Percentiles rank a stretch among this genome's conserved stretches.
Conservation (phyloP, 768 basidiomycete species). For the Pleurotus giganteus region DNA sequence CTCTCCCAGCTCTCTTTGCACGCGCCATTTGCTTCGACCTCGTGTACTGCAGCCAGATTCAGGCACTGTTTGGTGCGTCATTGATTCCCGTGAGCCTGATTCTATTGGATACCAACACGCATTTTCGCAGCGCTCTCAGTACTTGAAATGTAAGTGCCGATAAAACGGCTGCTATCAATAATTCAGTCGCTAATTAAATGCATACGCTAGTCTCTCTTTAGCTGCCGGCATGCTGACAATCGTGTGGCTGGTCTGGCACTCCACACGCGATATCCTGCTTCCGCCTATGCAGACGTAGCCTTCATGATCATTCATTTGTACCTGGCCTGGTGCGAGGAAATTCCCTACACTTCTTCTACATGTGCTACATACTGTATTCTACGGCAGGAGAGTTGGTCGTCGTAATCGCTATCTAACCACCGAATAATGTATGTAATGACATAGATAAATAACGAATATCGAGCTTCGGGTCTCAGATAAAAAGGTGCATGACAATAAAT, state of each 20-base stretch:
- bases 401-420: background rate
- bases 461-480: too few species aligned
- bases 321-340: too few species aligned
- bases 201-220: conserved; percentile 36
- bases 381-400: too few species aligned
- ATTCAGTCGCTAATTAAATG: conserved; percentile 12
- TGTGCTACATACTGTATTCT: conserved; percentile 1
- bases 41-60: conserved; percentile 58
- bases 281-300: background rate
- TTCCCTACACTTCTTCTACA: background rate
- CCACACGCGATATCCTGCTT: conserved; percentile 34
- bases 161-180: background rate
- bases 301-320: background rate
- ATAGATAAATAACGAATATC: background rate
- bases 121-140: conserved; percentile 40
- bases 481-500: background rate
- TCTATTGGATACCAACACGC: conserved; percentile 1
- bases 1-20: conserved; percentile 43
- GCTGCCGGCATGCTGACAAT: conserved; percentile 47
- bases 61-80: conserved; percentile 48
- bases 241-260: conserved; percentile 53
- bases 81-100: background rate
- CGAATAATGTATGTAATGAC: background rate
- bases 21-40: conserved; percentile 38
- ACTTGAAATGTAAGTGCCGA: conserved; percentile 45